Conservation (phyloP, 495 filamentous ascomycete species). For the Penicillium macrosclerotiorum region DNA sequence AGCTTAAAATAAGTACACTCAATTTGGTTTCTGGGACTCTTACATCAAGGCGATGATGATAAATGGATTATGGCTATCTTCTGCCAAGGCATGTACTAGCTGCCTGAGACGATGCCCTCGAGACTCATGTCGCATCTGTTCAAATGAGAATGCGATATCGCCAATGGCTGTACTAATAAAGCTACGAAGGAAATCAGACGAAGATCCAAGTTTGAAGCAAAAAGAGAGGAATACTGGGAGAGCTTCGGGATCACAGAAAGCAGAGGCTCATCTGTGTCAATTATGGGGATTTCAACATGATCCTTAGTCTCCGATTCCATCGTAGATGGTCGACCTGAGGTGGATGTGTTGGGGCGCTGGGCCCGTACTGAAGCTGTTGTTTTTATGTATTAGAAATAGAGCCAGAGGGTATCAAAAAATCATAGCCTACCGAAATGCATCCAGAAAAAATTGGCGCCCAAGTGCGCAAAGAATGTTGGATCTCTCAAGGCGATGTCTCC, state of each 20-base stretch:
- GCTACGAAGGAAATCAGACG: background rate
- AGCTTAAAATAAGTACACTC: too few relatives aligned
- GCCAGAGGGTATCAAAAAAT: too few relatives aligned
- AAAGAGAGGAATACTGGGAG: slow-evolving; percentile 48
- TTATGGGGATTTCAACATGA: slow-evolving; percentile 53
- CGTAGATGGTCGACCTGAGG: background rate
- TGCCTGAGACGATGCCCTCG: slow-evolving; percentile 61
- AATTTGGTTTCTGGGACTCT: too few relatives aligned
- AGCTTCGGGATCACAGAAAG: slow-evolving; percentile 66
- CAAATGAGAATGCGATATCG: slow-evolving; percentile 70
- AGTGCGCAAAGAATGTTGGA: too few relatives aligned
- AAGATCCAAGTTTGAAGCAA: background rate
- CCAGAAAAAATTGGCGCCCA: too few relatives aligned
- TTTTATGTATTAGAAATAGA: background rate
- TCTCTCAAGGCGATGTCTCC: too few relatives aligned
- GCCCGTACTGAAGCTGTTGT: background rate
- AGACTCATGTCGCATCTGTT: slow-evolving; percentile 69
- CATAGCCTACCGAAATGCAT: too few relatives aligned
- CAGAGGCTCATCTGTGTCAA: slow-evolving; percentile 62
- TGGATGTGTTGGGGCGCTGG: background rate
- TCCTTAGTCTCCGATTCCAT: slow-evolving; percentile 18
- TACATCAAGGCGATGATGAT: slow-evolving; percentile 80
- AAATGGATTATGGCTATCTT: slow-evolving; percentile 65
- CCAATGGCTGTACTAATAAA: slow-evolving; percentile 56
- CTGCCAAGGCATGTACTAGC: slow-evolving; percentile 63